Conservation (phyloP, 164 flowering plant species). For the Umbellularia californica region DNA sequence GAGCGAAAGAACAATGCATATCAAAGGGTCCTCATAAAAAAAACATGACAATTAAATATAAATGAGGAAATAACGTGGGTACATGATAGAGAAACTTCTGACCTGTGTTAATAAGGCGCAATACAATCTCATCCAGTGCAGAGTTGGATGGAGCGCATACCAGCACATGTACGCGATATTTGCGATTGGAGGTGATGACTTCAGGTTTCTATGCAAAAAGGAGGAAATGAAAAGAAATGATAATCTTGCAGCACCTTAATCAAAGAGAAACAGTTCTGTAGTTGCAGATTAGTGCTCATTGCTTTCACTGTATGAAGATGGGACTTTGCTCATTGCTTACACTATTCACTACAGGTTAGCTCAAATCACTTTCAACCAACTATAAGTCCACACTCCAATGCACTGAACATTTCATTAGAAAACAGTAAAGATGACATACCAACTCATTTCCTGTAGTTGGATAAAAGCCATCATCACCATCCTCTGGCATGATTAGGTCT, state of each 20-base stretch:
- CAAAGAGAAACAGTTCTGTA: neutral
- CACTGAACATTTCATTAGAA: neutral
- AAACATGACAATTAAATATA: neutral
- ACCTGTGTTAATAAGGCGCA: conserved; percentile 77
- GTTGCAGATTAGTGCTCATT: neutral
- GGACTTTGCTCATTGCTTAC: too few species aligned
- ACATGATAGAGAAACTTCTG: neutral
- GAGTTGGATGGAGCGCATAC: conserved; percentile 99
- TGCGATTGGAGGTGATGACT: conserved; percentile 73
- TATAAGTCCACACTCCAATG: too few species aligned
- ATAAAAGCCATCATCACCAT: conserved; percentile 94
- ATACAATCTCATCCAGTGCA: conserved; percentile 97
- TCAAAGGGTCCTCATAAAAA: too few species aligned
- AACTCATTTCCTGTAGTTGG: conserved; percentile 85
- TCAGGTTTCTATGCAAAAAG: conserved; percentile 73
- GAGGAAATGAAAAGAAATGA: conserved; percentile 8
- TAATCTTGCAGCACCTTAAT: neutral
- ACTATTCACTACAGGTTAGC: too few species aligned
- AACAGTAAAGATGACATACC: conserved; percentile 33
- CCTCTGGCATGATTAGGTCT: conserved; percentile 65
- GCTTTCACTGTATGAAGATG: neutral
- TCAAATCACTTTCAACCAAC: too few species aligned
- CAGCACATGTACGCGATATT: conserved; percentile 86
- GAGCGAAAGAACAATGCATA: too few species aligned
- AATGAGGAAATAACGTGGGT: neutral